Conservation (phyloP, 371 early-diverging fungal genomes). For the Fennellomyces sp. region DNA sequence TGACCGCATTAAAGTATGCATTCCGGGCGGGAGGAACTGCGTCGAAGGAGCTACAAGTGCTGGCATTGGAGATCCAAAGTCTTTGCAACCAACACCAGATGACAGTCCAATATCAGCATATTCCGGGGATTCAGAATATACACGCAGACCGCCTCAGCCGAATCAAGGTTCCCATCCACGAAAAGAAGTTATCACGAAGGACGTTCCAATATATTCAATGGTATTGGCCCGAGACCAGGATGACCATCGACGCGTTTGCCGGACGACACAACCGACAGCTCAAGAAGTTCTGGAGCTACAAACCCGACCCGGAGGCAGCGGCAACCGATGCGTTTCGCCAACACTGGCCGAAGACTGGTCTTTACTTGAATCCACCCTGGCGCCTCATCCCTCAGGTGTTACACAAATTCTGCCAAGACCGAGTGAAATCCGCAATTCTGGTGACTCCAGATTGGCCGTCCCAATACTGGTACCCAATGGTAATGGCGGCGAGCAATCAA, state of each 20-base stretch:
- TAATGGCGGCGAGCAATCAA: background rate
- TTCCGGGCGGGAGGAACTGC: constrained; percentile 19
- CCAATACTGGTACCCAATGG: constrained; percentile 24
- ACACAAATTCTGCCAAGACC: too few relatives aligned
- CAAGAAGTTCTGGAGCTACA: constrained; percentile 16
- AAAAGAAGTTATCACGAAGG: background rate
- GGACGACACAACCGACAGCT: constrained; percentile 17
- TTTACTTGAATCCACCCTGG: constrained; percentile 30
- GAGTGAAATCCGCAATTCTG: too few relatives aligned
- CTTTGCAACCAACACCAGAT: constrained; percentile 9
- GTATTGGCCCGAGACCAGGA: constrained; percentile 7
- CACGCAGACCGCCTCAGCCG: constrained; percentile 19
- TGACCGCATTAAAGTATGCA: constrained; percentile 26
- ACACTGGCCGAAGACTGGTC: constrained; percentile 16
- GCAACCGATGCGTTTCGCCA: constrained; percentile 31
- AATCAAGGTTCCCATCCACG: constrained; percentile 6
- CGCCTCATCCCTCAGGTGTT: too few relatives aligned
- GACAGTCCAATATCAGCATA: constrained; percentile 12
- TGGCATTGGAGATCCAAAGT: constrained; percentile 14
- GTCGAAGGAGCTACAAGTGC: constrained; percentile 13
- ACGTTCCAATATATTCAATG: constrained; percentile 10
- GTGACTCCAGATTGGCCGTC: constrained; percentile 29
- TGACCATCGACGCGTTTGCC: constrained; percentile 36
- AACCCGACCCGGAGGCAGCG: constrained; percentile 22
- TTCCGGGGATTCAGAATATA: constrained; percentile 16